phyloP scores from a whole-genome alignment of 2,329 filamentous ascomycete species.

The Grosmannia huntii region DNA sequence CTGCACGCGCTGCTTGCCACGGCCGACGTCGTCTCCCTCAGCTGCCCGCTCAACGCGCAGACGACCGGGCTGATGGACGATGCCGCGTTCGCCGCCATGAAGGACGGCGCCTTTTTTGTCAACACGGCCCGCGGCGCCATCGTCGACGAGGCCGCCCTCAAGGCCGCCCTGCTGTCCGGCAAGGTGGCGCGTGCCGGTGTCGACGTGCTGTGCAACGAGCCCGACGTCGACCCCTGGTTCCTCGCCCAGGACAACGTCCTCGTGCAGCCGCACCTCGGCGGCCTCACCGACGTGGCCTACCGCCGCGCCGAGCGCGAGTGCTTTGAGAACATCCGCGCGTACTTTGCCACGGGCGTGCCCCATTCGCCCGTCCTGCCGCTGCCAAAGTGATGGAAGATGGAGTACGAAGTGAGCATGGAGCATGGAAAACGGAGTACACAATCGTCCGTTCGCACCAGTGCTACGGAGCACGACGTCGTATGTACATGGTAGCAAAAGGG shows the following conservation, averaged over 20 bases:
- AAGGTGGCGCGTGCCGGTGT: constrained; percentile 21
- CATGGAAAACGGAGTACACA: not conserved
- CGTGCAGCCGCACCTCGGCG: constrained; percentile 13
- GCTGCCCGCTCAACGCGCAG: constrained; percentile 25
- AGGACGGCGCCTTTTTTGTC: constrained; percentile 10
- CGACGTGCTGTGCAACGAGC: constrained; percentile 17
- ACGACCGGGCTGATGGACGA: constrained; percentile 20
- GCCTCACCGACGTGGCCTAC: constrained; percentile 12
- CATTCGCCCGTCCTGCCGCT: constrained; percentile 6
- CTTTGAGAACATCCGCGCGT: constrained; percentile 12
- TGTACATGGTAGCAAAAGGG: not conserved
- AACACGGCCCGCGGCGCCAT: constrained; percentile 7
- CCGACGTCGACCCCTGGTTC: constrained; percentile 49
- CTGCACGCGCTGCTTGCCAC: constrained; percentile 26
- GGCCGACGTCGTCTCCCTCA: constrained; percentile 28
- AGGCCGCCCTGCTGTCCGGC: not conserved
- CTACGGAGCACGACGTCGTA: too few relatives aligned
- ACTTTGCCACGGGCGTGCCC: constrained; percentile 3
- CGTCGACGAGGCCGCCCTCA: constrained; percentile 6
- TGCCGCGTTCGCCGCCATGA: constrained; percentile 21
- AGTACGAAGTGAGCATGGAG: not conserved
- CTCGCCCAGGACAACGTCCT: not conserved
- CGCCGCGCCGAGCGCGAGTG: constrained; percentile 17
- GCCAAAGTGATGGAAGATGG: not conserved
- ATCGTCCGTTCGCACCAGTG: too few relatives aligned